Evolutionary conservation across 139 green algal genomes (phyloP).

Genomic region (Gonium pectorale): DNA sequence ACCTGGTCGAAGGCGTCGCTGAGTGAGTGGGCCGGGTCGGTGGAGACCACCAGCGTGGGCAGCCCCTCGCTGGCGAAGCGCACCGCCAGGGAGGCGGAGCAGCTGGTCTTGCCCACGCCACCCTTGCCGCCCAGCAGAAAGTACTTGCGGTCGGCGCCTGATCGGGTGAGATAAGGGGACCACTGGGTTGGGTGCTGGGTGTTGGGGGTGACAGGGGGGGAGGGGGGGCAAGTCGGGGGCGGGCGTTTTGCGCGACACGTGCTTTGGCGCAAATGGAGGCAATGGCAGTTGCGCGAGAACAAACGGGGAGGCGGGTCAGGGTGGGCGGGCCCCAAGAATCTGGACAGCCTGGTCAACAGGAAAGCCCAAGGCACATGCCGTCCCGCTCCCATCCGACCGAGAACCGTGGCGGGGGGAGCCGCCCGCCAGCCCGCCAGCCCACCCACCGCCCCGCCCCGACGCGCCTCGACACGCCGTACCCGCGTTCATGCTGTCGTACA

Average conservation of each 20-base stretch:
- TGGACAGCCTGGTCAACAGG: no score
- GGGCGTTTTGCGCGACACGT: no score
- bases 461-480: slow-evolving; percentile 29
- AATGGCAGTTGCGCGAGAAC: no score
- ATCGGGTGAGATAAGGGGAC: not conserved
- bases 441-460: no score
- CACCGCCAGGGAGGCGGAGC: slow-evolving; percentile 83
- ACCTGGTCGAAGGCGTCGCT: slow-evolving; percentile 94
- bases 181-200: not conserved
- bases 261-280: no score
- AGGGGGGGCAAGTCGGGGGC: not conserved
- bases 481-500: slow-evolving; percentile 65
- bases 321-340: no score
- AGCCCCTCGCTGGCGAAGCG: slow-evolving; percentile 76
- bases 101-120: slow-evolving; percentile 98
- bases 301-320: no score
- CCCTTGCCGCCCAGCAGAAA: slow-evolving; percentile 97
- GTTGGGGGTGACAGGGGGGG: not conserved
- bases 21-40: slow-evolving; percentile 98
- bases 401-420: no score
- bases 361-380: no score
- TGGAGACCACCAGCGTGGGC: slow-evolving; percentile 95
- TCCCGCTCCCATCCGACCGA: no score
- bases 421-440: no score
- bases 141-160: slow-evolving; percentile 65